phyloP scores from a whole-genome alignment of 139 green algal genomes.

The Chlorella sorokiniana region DNA sequence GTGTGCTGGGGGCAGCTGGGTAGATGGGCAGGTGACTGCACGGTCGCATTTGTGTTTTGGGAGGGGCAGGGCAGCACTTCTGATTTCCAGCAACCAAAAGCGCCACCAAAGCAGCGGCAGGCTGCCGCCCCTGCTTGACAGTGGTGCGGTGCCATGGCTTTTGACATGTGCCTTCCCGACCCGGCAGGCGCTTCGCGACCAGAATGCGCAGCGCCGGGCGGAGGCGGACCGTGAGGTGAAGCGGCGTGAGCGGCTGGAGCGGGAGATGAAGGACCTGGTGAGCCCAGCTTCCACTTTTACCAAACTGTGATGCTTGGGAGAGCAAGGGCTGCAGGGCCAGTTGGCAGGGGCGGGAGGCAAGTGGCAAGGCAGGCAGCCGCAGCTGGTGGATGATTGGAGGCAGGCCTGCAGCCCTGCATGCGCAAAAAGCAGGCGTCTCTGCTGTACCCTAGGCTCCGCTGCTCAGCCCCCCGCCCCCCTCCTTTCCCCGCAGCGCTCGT shows the following conservation, averaged over 20 bases:
- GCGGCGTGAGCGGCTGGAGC: constrained; percentile 43
- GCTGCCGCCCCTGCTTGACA: not conserved
- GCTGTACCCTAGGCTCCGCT: not conserved
- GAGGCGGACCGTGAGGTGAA: constrained; percentile 70
- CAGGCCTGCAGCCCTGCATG: no score
- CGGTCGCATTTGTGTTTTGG: not conserved
- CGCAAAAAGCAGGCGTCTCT: no score
- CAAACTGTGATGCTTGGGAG: not conserved
- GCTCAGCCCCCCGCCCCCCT: not conserved
- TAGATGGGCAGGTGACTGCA: no score
- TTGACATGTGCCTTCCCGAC: not conserved
- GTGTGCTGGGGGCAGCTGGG: not conserved
- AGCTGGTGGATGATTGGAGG: no score
- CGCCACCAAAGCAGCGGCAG: no score
- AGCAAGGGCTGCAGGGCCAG: not conserved
- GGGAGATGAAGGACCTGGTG: constrained; percentile 71
- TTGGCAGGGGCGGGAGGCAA: not conserved
- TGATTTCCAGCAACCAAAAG: no score
- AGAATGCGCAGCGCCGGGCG: constrained; percentile 64
- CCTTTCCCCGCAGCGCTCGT: constrained; percentile 31
- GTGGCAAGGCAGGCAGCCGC: not conserved
- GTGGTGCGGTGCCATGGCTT: no score
- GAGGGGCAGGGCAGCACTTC: no score
- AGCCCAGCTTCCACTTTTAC: no score
- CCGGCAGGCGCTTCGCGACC: constrained; percentile 58